phyloP scores from a whole-genome alignment of 2,329 filamentous ascomycete species.

The Talaromyces sp. region DNA sequence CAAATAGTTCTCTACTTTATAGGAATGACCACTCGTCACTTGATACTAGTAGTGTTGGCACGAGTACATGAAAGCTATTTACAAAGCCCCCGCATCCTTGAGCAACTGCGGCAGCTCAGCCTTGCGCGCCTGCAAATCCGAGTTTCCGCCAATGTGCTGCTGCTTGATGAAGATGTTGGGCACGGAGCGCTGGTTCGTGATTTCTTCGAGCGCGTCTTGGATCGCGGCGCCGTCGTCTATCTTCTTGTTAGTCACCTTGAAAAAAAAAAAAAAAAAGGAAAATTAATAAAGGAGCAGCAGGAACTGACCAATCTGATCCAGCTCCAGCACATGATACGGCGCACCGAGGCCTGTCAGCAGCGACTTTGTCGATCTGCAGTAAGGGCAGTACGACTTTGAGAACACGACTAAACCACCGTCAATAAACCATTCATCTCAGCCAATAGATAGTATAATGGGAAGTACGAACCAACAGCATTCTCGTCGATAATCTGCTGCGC shows the following conservation, averaged over 20 bases:
- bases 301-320: constrained; percentile 75
- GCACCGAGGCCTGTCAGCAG: constrained; percentile 64
- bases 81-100: constrained; percentile 59
- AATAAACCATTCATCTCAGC: not conserved
- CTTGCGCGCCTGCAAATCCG: constrained; percentile 67
- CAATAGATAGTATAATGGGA: not conserved
- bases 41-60: no score
- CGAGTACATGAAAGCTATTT: no score
- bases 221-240: constrained; percentile 75
- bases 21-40: not conserved
- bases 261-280: not conserved
- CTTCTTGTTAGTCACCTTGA: not conserved
- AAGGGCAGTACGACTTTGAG: constrained; percentile 94
- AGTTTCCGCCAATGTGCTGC: constrained; percentile 95
- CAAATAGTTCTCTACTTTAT: not conserved
- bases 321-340: constrained; percentile 70
- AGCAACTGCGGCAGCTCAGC: constrained; percentile 59
- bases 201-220: constrained; percentile 73
- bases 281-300: not conserved
- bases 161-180: constrained; percentile 91
- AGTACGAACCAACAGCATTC: constrained; percentile 68
- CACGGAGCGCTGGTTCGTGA: constrained; percentile 80
- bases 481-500: constrained; percentile 82
- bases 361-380: constrained; percentile 75
- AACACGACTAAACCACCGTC: constrained; percentile 65